Conservation (phyloP, 345 rosid species). For the Eucalyptus tenuipes region DNA sequence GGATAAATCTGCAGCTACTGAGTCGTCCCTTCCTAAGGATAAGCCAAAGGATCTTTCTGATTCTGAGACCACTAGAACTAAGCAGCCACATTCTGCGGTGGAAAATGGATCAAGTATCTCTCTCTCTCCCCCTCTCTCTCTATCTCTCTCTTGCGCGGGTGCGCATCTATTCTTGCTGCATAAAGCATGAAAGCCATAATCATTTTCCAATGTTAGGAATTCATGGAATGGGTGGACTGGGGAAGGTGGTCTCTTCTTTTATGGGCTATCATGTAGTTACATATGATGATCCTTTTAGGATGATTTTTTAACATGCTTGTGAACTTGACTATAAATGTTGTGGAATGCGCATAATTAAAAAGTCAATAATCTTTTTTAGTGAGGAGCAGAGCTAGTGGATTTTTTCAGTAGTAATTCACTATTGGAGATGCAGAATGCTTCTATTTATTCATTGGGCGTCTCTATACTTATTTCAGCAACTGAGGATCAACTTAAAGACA, state of each 20-base stretch:
- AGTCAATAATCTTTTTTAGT: background rate
- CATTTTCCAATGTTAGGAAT: background rate
- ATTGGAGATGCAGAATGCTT: background rate
- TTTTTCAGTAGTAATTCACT: background rate
- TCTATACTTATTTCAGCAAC: background rate
- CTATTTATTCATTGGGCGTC: background rate
- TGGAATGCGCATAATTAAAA: background rate
- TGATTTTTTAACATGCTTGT: background rate
- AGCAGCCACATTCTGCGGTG: background rate
- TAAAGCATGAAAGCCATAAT: background rate
- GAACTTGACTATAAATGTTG: background rate
- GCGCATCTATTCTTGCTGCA: background rate
- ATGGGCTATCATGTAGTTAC: background rate
- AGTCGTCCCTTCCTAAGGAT: conserved; percentile 5
- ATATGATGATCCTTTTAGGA: background rate
- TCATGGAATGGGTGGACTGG: background rate
- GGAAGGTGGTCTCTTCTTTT: background rate
- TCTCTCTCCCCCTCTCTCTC: background rate
- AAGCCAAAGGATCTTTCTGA: conserved; percentile 18
- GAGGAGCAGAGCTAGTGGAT: background rate
- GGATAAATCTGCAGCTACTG: background rate
- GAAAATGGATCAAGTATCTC: background rate
- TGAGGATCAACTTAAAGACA: conserved; percentile 16
- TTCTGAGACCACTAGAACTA: conserved; percentile 9
- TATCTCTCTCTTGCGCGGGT: fast-evolving